phyloP scores from a whole-genome alignment of 306 rosid genomes.

The Potentilla sterilis region DNA sequence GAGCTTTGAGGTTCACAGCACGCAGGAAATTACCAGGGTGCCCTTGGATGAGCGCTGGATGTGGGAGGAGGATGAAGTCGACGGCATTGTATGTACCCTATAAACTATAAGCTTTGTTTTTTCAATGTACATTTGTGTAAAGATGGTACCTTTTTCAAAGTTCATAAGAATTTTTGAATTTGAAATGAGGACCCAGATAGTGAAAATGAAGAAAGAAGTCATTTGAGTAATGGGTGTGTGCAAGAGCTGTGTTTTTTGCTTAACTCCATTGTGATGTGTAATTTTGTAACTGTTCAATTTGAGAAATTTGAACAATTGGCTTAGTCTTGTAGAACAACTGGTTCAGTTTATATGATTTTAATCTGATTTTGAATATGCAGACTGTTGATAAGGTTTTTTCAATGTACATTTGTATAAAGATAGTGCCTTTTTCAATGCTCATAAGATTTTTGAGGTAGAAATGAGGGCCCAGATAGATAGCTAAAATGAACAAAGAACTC shows the following conservation, averaged over 20 bases:
- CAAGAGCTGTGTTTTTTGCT: neutral
- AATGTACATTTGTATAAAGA: too few relatives aligned
- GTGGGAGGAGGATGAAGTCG: conserved; percentile 67
- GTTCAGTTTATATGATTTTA: too few relatives aligned
- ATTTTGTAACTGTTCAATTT: neutral
- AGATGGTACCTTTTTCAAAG: neutral
- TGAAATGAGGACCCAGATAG: neutral
- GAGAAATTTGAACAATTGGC: too few relatives aligned
- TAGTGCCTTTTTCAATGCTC: neutral
- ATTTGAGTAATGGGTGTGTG: neutral
- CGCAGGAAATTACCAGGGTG: conserved; percentile 40
- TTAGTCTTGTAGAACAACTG: too few relatives aligned
- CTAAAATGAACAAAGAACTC: neutral
- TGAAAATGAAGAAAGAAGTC: neutral
- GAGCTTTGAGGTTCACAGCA: conserved; percentile 38
- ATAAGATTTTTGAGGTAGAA: neutral
- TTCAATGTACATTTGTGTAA: neutral
- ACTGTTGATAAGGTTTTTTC: too few relatives aligned
- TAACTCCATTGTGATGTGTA: neutral
- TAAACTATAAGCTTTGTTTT: neutral
- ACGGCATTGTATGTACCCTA: conserved; percentile 63
- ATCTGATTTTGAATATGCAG: too few relatives aligned
- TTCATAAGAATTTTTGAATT: neutral
- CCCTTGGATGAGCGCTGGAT: conserved; percentile 65
- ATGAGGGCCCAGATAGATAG: neutral